Conservation (phyloP, 169 alveolate genomes). For the Eimeria zaria region DNA sequence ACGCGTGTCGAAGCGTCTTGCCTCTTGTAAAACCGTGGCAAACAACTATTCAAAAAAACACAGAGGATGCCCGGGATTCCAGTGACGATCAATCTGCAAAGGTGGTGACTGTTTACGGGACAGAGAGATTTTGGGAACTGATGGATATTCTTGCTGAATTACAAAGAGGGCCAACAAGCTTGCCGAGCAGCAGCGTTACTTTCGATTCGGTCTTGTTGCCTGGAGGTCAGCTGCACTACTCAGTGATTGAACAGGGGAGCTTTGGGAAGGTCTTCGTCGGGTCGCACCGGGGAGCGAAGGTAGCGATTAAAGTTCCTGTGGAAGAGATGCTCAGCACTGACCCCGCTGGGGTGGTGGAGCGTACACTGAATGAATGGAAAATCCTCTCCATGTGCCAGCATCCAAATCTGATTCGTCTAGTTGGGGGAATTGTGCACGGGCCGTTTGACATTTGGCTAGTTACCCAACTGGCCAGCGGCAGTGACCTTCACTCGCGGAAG, state of each 20-base stretch:
- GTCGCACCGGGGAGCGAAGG: slow-evolving; percentile 75
- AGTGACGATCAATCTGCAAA: slow-evolving; percentile 3
- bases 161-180: slow-evolving; percentile 35
- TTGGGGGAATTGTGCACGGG: slow-evolving; percentile 95
- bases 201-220: slow-evolving; percentile 56
- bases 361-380: slow-evolving; percentile 94
- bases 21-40: not conserved
- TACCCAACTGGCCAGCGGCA: slow-evolving; percentile 91
- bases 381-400: slow-evolving; percentile 88
- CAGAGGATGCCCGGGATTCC: not conserved
- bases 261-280: slow-evolving; percentile 83
- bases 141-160: slow-evolving; percentile 40
- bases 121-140: slow-evolving; percentile 62
- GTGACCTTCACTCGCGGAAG: slow-evolving; percentile 93
- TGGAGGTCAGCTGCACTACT: slow-evolving; percentile 75
- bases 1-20: not conserved
- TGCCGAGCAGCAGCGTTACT: slow-evolving; percentile 71
- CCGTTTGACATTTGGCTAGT: slow-evolving; percentile 95
- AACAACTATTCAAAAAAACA: not conserved
- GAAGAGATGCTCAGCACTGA: slow-evolving; percentile 91
- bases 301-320: slow-evolving; percentile 94
- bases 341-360: slow-evolving; percentile 94
- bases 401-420: slow-evolving; percentile 84
- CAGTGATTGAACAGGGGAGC: slow-evolving; percentile 78
- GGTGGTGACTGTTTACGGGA: slow-evolving; percentile 68